phyloP scores from a whole-genome alignment of 371 early-diverging fungal species.

The Syncephalastrum contaminatum region DNA sequence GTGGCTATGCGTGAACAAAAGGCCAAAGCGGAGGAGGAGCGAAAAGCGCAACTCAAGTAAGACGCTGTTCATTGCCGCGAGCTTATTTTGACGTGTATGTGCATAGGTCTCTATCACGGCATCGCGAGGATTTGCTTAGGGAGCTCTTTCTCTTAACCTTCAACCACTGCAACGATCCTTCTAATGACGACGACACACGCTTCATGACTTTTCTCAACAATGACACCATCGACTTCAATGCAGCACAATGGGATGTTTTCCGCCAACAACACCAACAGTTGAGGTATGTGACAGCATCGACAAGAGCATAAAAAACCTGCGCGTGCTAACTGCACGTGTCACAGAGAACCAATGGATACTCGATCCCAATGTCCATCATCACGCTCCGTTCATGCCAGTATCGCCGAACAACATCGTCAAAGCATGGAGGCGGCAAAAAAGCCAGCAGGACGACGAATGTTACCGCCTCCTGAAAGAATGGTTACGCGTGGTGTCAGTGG shows the following conservation, averaged over 20 bases:
- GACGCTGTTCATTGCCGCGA: too few species aligned
- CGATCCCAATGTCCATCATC: neutral
- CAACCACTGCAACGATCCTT: neutral
- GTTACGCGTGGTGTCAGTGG: conserved; percentile 72
- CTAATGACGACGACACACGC: conserved; percentile 7
- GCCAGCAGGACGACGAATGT: conserved; percentile 25
- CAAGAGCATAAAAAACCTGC: conserved; percentile 1
- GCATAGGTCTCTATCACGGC: neutral
- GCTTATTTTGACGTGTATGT: too few species aligned
- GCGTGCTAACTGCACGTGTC: neutral
- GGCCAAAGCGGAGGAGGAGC: too few species aligned
- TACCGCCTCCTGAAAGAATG: conserved; percentile 72
- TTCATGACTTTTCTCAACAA: conserved; percentile 25
- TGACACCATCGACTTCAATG: conserved; percentile 11
- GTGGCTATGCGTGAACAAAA: too few species aligned
- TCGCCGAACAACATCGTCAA: conserved; percentile 6
- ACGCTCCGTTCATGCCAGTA: conserved; percentile 9
- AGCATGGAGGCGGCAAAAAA: conserved; percentile 7
- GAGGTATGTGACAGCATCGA: conserved; percentile 4
- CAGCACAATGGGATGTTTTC: conserved; percentile 20
- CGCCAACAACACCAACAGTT: conserved; percentile 27
- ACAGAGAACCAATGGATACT: conserved; percentile 1
- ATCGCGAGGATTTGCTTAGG: conserved; percentile 7
- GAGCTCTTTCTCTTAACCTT: conserved; percentile 7
- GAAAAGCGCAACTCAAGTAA: too few species aligned